Conservation (phyloP, 306 rosid genomes). For the Abrus pulchellus region DNA sequence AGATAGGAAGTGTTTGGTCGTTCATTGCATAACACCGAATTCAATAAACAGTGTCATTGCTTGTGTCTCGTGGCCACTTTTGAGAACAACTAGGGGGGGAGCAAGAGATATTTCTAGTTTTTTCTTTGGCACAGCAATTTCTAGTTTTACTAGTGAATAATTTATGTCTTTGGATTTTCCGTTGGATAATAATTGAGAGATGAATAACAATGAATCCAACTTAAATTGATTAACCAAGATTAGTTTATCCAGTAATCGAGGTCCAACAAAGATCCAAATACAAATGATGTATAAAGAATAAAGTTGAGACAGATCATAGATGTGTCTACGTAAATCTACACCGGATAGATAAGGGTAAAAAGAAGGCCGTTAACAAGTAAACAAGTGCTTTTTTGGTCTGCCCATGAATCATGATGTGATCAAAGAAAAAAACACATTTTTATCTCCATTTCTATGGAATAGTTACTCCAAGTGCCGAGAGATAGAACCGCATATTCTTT, state of each 20-base stretch:
- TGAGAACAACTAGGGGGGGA: background rate
- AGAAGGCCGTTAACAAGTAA: background rate
- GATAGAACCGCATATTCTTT: conserved; percentile 18
- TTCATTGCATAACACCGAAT: conserved; percentile 35
- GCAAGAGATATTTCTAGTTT: conserved; percentile 40
- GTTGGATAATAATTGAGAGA: background rate
- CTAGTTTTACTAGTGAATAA: conserved; percentile 20
- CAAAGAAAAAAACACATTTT: background rate
- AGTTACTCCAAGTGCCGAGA: conserved; percentile 20
- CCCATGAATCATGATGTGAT: conserved; percentile 5
- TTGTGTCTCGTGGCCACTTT: conserved; percentile 35
- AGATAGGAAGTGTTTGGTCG: conserved; percentile 39
- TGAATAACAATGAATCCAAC: background rate
- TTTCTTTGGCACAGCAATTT: conserved; percentile 11
- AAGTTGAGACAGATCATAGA: background rate
- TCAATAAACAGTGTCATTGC: conserved; percentile 39
- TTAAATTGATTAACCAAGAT: conserved; percentile 25
- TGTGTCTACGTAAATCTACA: background rate
- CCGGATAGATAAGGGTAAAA: conserved; percentile 1
- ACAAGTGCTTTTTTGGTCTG: background rate
- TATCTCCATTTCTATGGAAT: conserved; percentile 1
- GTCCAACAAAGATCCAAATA: conserved; percentile 27
- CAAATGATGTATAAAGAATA: conserved; percentile 18
- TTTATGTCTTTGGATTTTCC: background rate
- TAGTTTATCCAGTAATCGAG: background rate